Evolutionary conservation across 495 filamentous ascomycete species (phyloP).

Genomic region (Aspergillus bridgeri): DNA sequence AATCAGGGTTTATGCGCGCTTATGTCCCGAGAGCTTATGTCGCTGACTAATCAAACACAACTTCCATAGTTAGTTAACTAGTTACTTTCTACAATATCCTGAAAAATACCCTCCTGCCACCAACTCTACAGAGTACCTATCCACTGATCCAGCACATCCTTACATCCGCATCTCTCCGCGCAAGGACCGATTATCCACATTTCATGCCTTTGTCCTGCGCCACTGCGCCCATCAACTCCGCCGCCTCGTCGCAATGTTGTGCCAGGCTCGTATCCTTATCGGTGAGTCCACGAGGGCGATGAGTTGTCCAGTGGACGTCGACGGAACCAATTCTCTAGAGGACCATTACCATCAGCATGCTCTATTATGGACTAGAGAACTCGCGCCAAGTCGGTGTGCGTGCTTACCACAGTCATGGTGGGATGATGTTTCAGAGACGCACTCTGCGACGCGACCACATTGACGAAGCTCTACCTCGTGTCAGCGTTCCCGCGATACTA

Average conservation of each 20-base stretch:
- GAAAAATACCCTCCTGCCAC: too few relatives aligned
- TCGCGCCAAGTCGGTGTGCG: too few relatives aligned
- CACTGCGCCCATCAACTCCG: conserved; percentile 38
- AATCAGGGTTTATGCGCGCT: background rate
- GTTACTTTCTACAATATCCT: too few relatives aligned
- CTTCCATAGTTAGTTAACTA: too few relatives aligned
- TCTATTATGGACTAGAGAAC: conserved; percentile 6
- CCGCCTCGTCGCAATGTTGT: conserved; percentile 58
- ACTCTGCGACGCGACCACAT: conserved; percentile 40
- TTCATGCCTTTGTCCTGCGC: conserved; percentile 35
- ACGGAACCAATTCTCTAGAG: conserved; percentile 43
- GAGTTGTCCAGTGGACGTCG: conserved; percentile 66
- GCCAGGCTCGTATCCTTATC: conserved; percentile 65
- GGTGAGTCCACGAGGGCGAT: conserved; percentile 67
- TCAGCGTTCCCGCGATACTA: background rate
- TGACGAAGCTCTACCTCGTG: conserved; percentile 35
- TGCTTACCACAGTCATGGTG: conserved; percentile 46
- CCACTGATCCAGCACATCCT: background rate
- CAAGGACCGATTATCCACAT: conserved; percentile 20
- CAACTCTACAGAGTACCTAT: too few relatives aligned
- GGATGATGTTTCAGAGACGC: conserved; percentile 45
- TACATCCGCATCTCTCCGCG: background rate
- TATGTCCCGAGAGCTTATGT: background rate
- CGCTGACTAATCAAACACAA: background rate
- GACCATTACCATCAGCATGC: background rate